Evolutionary conservation across 129 eudicot genomes (phyloP), one percentile per base, ranked within the genome.

Genomic region (Lactuca sativa): DNA sequence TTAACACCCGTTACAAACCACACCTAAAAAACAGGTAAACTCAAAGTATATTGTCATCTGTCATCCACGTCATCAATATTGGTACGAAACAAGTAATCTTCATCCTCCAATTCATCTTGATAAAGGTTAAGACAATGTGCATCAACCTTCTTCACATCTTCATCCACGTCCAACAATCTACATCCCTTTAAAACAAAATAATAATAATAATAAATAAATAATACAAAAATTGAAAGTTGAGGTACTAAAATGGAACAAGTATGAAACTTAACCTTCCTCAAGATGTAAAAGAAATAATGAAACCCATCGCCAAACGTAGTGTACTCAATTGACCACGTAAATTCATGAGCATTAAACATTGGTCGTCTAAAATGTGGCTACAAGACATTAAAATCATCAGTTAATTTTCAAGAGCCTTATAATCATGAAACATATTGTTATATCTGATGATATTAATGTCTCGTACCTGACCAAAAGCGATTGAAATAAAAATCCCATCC

Each of bases 301-400:
- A 93, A 93, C 69, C 92, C 97, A 78, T 90, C 95, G 21, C 99
- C 99, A 78, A 93, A 93, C 12, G 99, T 90, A 67, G 66, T 78
- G 79, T 85, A 87, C 58, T 93, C 96, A 54, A 87, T 40, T 6
- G 99, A 89, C 97, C 99, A 93, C 17, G 90, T 90, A 65, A 93
- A 93, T 57, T 81, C 86, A 12, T 89, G 88, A 74, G 88, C 86
- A 67, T 73, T 74, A 77, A 89, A 87, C 63, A 90, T 59, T 0
- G 83, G 99, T 3, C 91, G 97, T 82, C 99, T 85, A 66, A 93
- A 93, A 60, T 93, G 99, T 36, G 99, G 99, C 99, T 93, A 90
- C 36, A 77, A 16, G 54, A 75, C 49, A 74, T 33, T 44, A 72
- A 31, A 57, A 32, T 30, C 57, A 75, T 61, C 53, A 41, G 52